Evolutionary conservation across 2,329 filamentous ascomycete species (phyloP).

Genomic region (Fusarium fracticaudum): DNA sequence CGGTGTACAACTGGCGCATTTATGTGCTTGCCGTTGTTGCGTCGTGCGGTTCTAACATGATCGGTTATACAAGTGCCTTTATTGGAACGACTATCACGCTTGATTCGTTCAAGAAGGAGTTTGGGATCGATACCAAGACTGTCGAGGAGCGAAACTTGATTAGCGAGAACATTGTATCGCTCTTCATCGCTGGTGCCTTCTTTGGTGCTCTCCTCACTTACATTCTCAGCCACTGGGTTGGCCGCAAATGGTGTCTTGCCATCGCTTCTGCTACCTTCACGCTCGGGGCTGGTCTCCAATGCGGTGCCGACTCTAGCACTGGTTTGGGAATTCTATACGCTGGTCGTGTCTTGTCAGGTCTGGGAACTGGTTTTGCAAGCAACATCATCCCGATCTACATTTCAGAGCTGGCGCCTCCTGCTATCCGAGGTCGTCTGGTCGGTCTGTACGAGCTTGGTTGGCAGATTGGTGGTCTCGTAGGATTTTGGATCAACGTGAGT

Average conservation of each 20-base stretch:
- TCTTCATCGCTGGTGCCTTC: slow-evolving; percentile 76
- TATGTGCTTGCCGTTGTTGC: slow-evolving; percentile 49
- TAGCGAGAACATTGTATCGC: slow-evolving; percentile 56
- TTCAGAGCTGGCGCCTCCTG: slow-evolving; percentile 58
- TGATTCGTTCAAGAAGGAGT: slow-evolving; percentile 68
- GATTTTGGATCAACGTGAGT: slow-evolving; percentile 21
- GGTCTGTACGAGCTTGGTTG: slow-evolving; percentile 18
- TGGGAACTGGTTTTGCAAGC: background rate
- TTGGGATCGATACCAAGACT: slow-evolving; percentile 60
- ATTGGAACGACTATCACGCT: slow-evolving; percentile 73
- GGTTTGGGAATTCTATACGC: slow-evolving; percentile 7
- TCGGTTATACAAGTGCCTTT: slow-evolving; percentile 64
- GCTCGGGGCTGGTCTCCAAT: slow-evolving; percentile 62
- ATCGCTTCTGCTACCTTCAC: slow-evolving; percentile 46
- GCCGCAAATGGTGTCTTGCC: slow-evolving; percentile 47
- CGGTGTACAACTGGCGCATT: slow-evolving; percentile 50
- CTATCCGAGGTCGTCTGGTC: slow-evolving; percentile 60
- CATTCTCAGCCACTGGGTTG: slow-evolving; percentile 34
- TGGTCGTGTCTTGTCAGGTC: slow-evolving; percentile 4
- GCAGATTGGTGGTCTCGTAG: slow-evolving; percentile 14
- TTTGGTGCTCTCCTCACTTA: slow-evolving; percentile 72
- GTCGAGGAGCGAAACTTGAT: slow-evolving; percentile 51
- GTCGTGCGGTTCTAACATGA: slow-evolving; percentile 53
- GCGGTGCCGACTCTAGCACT: slow-evolving; percentile 60
- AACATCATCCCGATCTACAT: slow-evolving; percentile 57